Evolutionary conservation across 805 yeast genomes (phyloP).

Genomic region (Tetrapisispora pingtungensis): DNA sequence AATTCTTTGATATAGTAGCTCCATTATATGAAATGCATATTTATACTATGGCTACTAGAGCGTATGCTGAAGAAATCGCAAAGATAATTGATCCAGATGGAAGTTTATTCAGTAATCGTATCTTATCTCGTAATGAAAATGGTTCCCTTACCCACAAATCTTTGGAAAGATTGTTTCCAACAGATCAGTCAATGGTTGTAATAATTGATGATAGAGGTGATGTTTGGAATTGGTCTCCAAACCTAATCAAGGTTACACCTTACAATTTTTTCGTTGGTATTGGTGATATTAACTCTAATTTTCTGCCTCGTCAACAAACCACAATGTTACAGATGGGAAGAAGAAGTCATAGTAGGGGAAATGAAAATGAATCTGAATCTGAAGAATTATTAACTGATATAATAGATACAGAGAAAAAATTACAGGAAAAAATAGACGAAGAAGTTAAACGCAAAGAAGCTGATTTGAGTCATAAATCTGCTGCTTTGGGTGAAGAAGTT

Average conservation of each 20-base stretch:
- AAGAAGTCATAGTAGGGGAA: slow-evolving; percentile 14
- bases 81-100: slow-evolving; percentile 87
- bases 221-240: slow-evolving; percentile 96
- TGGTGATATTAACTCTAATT: slow-evolving; percentile 92
- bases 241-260: slow-evolving; percentile 85
- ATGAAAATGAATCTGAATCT: slow-evolving; percentile 26
- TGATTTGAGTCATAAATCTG: slow-evolving; percentile 24
- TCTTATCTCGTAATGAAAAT: slow-evolving; percentile 87
- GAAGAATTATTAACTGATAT: slow-evolving; percentile 28
- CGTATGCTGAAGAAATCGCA: slow-evolving; percentile 85
- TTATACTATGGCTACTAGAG: slow-evolving; percentile 95
- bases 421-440: slow-evolving; percentile 24
- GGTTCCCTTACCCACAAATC: slow-evolving; percentile 88
- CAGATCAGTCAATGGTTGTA: slow-evolving; percentile 92
- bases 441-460: slow-evolving; percentile 30
- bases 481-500: slow-evolving; percentile 21
- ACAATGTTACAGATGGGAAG: slow-evolving; percentile 40
- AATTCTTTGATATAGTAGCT: slow-evolving; percentile 56
- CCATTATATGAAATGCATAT: slow-evolving; percentile 80
- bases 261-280: slow-evolving; percentile 94
- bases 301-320: slow-evolving; percentile 71
- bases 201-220: slow-evolving; percentile 97
- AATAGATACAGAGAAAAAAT: slow-evolving; percentile 24
- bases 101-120: slow-evolving; percentile 78
- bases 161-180: slow-evolving; percentile 80